phyloP scores from a whole-genome alignment of 23 red algal genomes.

The Porphyridium purpureum region DNA sequence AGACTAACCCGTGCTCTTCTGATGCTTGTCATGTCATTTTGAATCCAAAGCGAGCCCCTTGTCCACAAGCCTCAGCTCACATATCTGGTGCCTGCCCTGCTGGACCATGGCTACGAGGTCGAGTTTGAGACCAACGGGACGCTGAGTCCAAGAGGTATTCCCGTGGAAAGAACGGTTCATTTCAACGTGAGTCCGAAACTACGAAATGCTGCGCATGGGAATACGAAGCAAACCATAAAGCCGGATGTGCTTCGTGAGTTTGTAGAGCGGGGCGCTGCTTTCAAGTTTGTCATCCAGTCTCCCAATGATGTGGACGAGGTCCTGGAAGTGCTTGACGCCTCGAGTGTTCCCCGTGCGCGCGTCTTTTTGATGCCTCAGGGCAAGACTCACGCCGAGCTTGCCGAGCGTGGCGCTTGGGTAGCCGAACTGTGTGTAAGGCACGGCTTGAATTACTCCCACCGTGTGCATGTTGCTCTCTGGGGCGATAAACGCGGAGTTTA shows the following conservation, averaged over 20 bases:
- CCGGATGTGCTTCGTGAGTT: conserved; percentile 53
- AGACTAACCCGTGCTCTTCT: no score
- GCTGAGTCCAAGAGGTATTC: conserved; percentile 36
- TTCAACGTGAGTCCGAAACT: conserved; percentile 95
- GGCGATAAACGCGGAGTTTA: conserved; percentile 73
- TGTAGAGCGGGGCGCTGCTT: conserved; percentile 6
- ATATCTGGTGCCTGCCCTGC: conserved; percentile 11
- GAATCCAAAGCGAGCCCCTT: conserved; percentile 86
- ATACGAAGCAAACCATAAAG: conserved; percentile 42
- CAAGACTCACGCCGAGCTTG: conserved; percentile 41
- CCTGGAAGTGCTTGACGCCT: conserved; percentile 13
- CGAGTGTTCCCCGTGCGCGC: conserved; percentile 16
- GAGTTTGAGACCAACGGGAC: conserved; percentile 99
- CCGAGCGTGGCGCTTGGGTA: conserved; percentile 51
- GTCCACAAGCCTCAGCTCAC: conserved; percentile 49
- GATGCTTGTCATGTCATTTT: no score
- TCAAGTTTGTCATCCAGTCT: conserved; percentile 76
- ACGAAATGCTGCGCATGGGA: conserved; percentile 38
- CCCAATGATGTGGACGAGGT: conserved; percentile 61
- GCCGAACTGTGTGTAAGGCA: conserved; percentile 30
- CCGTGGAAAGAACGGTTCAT: conserved; percentile 12
- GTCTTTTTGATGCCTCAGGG: conserved; percentile 92
- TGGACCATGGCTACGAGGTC: conserved; percentile 17
- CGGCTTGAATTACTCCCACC: conserved; percentile 80
- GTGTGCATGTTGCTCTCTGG: conserved; percentile 89